Percentiles rank a stretch among this genome's conserved stretches.
Conservation (phyloP, 352 stramenopile genomes). For the Halophytophthora batemanensis region DNA sequence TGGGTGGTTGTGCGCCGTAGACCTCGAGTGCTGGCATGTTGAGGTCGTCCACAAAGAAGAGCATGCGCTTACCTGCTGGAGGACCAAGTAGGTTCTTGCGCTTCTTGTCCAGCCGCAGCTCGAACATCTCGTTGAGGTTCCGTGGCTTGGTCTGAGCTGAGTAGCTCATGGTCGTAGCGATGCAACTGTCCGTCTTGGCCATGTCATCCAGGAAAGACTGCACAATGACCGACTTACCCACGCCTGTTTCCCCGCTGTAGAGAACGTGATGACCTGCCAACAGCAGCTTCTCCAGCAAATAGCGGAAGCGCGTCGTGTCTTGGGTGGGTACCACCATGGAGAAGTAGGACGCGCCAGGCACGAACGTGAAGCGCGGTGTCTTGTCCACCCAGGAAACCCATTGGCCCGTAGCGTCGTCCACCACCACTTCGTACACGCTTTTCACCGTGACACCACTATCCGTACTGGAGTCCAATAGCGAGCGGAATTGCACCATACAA, state of each 20-base stretch:
- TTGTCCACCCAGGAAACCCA: conserved; percentile 88
- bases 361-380: conserved; percentile 87
- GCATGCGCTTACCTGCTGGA: conserved; percentile 72
- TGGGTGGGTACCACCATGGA: conserved; percentile 93
- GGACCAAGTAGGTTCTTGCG: conserved; percentile 79
- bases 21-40: conserved; percentile 93
- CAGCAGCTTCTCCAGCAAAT: conserved; percentile 88
- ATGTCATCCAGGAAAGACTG: conserved; percentile 90
- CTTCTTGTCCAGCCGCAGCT: conserved; percentile 83
- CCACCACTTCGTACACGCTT: conserved; percentile 84
- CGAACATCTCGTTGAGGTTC: conserved; percentile 84
- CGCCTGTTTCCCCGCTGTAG: conserved; percentile 90
- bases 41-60: conserved; percentile 91
- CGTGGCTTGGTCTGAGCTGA: conserved; percentile 85
- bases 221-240: conserved; percentile 93
- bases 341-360: conserved; percentile 89
- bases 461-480: conserved; percentile 42
- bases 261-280: conserved; percentile 82
- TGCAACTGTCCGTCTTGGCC: conserved; percentile 75
- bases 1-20: conserved; percentile 91
- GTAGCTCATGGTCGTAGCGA: conserved; percentile 87
- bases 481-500: conserved; percentile 65
- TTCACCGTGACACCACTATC: conserved; percentile 45
- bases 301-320: conserved; percentile 94
- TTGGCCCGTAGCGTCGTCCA: conserved; percentile 70